Base-by-base conservation (phyloP, 2,329 filamentous ascomycete genomes). In the Mariannaea elegans region DNA sequence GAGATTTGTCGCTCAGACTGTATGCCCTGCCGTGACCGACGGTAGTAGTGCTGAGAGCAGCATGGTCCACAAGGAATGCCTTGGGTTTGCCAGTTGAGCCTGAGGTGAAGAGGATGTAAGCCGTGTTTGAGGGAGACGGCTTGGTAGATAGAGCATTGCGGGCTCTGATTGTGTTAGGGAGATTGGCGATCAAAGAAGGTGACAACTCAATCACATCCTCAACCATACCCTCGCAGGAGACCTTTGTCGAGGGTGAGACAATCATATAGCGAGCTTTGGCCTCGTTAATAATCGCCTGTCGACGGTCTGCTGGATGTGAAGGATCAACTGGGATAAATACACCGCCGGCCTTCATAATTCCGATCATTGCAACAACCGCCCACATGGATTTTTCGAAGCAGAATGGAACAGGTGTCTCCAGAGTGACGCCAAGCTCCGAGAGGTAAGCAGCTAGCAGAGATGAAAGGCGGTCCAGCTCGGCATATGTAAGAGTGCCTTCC, bases 21-120 rank as follows among this genome's bases (percentile, higher is more conserved):
- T 41, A 39, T 12, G 39, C 48, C 4, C 44, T 29, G 18, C 47
- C 8, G 12, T 42, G 47, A 44, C 53, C 32, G 41, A 50, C 16
- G 34, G 36, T 47, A 8, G 51, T 56, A 12, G 56, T 31, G 5
- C 47, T 31, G 3, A 53, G 23, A 18, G 44, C 52, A 7, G 27
- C 13, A 12, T 65, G 63, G 13, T 36, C 34, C 14, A 73, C 51
- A 24, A 82, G 75, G 19, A 84, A 81, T 19, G 82, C 82, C 70
- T 86, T 86, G 0, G 84, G 84, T 18, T 75, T 75, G 12, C 84
- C 84, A 0, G 84, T 86, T 29, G 80, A 84, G 24, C 84, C 84
- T 3, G 83, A 85, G 6, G 84, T 86, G 68, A 85, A 86, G 64
- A 84, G 80, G 59, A 83, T 80, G 44, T 74, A 74, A 1, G 52